Base-by-base conservation (phyloP, 768 basidiomycete species). In the Mycena leptocephala region DNA sequence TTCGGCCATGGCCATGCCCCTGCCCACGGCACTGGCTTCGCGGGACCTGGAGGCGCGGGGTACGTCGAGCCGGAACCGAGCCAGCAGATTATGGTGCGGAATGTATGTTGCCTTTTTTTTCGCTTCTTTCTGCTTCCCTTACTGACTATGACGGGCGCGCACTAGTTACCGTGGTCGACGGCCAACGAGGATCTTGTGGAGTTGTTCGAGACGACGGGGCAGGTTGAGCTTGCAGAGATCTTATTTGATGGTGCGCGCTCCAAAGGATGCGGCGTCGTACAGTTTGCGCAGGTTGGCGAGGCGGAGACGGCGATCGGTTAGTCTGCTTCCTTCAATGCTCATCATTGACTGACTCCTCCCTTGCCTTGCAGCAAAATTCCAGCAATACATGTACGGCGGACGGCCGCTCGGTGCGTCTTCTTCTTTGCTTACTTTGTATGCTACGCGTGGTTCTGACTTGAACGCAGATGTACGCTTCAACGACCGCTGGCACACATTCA, bases 181-280 rank as follows among this genome's bases (percentile, higher is more conserved):
- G 97, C 98, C 9, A 99, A 99, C 83, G 98, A 99, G 83, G 98
- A 99, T 83, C 87, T 99, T 55, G 97, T 99, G 26, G 98, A 99
- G 86, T 86, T 99, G 24, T 99, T 99, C 80, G 97, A 99, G 88
- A 99, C 98, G 39, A 98, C 97, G 0, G 98, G 97, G 13, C 94
- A 95, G 79, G 98, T 99, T 41, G 95, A 97, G 81, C 88, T 96
- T 39, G 98, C 98, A 3, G 98, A 99, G 85, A 98, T 99, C 78
- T 85, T 99, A 59, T 97, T 95, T 80, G 97, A 99, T 80, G 95
- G 96, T 20, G 93, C 95, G 0, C 93, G 98, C 69, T 96, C 95
- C 62, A 98, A 98, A 84, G 98, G 98, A 18, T 94, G 95, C 74
- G 98, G 98, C 81, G 95, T 99, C 56, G 98, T 99, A 16, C 97